phyloP scores from a whole-genome alignment of 257 asterid genomes.

The Plantago elongata region DNA sequence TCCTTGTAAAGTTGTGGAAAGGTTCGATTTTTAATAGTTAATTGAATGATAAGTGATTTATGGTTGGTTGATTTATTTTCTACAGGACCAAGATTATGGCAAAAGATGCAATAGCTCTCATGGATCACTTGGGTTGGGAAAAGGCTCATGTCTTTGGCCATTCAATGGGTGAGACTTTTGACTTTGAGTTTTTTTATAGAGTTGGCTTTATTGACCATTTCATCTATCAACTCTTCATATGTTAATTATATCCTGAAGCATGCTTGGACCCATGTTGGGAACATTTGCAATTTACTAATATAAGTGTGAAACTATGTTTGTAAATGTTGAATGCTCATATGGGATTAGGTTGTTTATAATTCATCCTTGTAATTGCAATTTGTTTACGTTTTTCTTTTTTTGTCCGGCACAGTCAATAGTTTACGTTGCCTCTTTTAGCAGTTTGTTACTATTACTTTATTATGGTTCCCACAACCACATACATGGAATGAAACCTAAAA shows the following conservation, averaged over 20 bases:
- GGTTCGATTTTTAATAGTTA: too few species aligned
- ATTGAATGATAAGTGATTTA: not conserved
- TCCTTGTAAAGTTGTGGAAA: too few species aligned
- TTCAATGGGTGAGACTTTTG: slow-evolving; percentile 82
- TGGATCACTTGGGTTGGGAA: slow-evolving; percentile 95
- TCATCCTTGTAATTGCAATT: too few species aligned
- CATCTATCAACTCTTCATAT: not conserved
- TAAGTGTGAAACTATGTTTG: not conserved
- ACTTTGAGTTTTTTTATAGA: slow-evolving; percentile 24
- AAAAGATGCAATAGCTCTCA: slow-evolving; percentile 81
- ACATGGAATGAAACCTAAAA: too few species aligned
- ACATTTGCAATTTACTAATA: not conserved
- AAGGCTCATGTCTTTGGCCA: slow-evolving; percentile 94
- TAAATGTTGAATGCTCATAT: not conserved
- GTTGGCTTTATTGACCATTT: not conserved
- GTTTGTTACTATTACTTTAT: too few species aligned
- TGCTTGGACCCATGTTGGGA: not conserved
- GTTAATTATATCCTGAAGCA: not conserved
- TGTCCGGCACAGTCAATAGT: too few species aligned
- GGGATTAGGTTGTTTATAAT: not conserved
- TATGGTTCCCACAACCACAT: too few species aligned
- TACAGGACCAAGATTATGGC: slow-evolving; percentile 86
- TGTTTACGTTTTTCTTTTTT: too few species aligned
- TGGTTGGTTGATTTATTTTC: not conserved
- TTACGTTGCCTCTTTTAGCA: too few species aligned